A percentile compares a stretch with the other conserved stretches of the same genome.
These are phyloP conservation scores for Penicillium canariense DNA, from an alignment of 495 filamentous ascomycete genomes.

Conservation along the genomic window DNA sequence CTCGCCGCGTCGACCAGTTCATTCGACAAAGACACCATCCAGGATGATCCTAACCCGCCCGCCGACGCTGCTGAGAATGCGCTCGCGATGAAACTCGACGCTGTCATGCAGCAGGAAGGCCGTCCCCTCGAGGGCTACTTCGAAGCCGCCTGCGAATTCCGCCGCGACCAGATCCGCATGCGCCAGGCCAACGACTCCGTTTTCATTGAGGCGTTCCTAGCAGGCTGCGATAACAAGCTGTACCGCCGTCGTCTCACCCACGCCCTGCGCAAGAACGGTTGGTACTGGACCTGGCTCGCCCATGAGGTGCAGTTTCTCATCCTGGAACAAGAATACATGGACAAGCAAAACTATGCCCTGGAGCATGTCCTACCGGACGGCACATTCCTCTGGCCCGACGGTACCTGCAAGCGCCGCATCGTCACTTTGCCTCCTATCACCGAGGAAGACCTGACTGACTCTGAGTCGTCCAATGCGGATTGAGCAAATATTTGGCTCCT, in stretches of 20 bases:
- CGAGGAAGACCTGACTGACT: conserved; percentile 15
- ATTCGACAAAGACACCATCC: background rate
- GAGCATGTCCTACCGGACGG: conserved; percentile 14
- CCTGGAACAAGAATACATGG: conserved; percentile 15
- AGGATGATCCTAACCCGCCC: background rate
- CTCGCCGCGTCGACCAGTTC: background rate
- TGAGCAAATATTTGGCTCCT: too few species aligned
- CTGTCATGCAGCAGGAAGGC: conserved; percentile 6
- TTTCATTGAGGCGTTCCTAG: conserved; percentile 10
- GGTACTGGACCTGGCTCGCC: conserved; percentile 12
- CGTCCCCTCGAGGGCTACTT: conserved; percentile 14
- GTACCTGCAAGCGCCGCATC: conserved; percentile 3
- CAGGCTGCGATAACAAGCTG: conserved; percentile 9
- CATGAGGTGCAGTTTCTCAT: conserved; percentile 10
- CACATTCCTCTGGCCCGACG: conserved; percentile 15
- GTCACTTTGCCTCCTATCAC: conserved; percentile 12
- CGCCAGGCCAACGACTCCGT: background rate
- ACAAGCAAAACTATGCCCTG: conserved; percentile 18
- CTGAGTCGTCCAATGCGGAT: conserved; percentile 2
- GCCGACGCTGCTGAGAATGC: background rate
- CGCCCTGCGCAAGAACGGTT: conserved; percentile 10
- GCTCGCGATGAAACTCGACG: background rate
- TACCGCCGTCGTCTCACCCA: conserved; percentile 16
- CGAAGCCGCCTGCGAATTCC: conserved; percentile 4
- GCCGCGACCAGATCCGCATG: background rate